Percentiles rank a stretch among this genome's conserved stretches.
Conservation (phyloP, 176 grass and related monocot species). For the Oryza brachyantha region DNA sequence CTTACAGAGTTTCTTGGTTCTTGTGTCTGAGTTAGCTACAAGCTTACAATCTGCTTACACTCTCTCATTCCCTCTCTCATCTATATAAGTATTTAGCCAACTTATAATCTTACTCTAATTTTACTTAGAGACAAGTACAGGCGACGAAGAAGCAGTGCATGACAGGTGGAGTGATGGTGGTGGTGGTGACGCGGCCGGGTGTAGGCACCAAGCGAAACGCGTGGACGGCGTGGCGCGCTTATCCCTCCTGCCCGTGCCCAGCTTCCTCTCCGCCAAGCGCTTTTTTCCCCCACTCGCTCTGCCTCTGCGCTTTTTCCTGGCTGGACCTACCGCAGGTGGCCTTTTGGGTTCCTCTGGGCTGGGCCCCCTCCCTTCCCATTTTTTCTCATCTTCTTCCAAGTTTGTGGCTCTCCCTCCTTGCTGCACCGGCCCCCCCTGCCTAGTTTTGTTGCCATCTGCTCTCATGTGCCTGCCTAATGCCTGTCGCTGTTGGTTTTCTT, state of each 20-base stretch:
- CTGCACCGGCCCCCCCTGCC: neutral
- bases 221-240: conserved; percentile 42
- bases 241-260: neutral
- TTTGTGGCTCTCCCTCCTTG: conserved; percentile 13
- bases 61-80: too few relatives aligned
- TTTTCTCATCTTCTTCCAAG: neutral
- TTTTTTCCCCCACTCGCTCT: neutral
- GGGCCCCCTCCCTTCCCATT: too few relatives aligned
- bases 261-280: neutral
- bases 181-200: conserved; percentile 31
- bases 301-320: neutral
- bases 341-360: too few relatives aligned
- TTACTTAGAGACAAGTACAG: too few relatives aligned
- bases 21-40: too few relatives aligned
- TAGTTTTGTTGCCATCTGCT: neutral
- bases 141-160: too few relatives aligned
- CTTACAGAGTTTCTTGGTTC: too few relatives aligned
- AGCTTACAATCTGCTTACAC: too few relatives aligned
- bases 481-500: neutral
- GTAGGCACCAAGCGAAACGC: conserved; percentile 40
- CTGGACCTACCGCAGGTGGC: neutral
- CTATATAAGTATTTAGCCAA: too few relatives aligned
- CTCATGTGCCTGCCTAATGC: neutral
- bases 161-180: too few relatives aligned
- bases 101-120: too few relatives aligned